phyloP scores from a whole-genome alignment of 108 stramenopile species.

The Discostella stelligeroides region DNA sequence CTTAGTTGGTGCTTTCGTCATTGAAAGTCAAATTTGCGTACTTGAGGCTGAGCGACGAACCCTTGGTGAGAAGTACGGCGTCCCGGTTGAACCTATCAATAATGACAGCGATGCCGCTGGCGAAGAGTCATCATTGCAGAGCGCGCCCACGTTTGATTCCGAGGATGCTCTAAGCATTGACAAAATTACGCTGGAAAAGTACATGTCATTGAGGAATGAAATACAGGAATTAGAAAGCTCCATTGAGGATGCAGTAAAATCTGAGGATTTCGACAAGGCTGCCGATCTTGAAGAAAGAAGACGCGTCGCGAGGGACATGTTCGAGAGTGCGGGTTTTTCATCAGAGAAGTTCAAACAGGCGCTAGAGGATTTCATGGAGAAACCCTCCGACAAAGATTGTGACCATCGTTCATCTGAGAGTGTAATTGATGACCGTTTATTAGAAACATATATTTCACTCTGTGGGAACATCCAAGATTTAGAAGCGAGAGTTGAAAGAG shows the following conservation, averaged over 20 bases:
- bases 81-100: conserved; percentile 43
- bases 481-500: conserved; percentile 29
- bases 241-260: conserved; percentile 14
- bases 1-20: conserved; percentile 71
- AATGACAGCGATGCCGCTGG: conserved; percentile 10
- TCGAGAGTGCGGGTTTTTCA: conserved; percentile 21
- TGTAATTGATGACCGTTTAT: conserved; percentile 14
- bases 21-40: conserved; percentile 71
- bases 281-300: conserved; percentile 26
- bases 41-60: conserved; percentile 59
- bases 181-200: conserved; percentile 10
- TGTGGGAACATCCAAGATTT: conserved; percentile 11
- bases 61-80: conserved; percentile 69
- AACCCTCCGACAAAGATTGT: not conserved
- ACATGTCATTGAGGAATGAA: conserved; percentile 7
- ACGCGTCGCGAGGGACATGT: conserved; percentile 16
- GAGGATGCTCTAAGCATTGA: conserved; percentile 20
- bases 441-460: conserved; percentile 28
- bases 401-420: not conserved
- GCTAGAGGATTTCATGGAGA: conserved; percentile 7
- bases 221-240: conserved; percentile 18
- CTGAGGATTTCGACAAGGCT: conserved; percentile 33
- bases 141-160: conserved; percentile 12
- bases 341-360: conserved; percentile 22
- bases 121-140: conserved; percentile 20